These are phyloP conservation scores for Tylopilus balloui DNA, from an alignment of 768 basidiomycete species.

Conservation along the genomic window DNA sequence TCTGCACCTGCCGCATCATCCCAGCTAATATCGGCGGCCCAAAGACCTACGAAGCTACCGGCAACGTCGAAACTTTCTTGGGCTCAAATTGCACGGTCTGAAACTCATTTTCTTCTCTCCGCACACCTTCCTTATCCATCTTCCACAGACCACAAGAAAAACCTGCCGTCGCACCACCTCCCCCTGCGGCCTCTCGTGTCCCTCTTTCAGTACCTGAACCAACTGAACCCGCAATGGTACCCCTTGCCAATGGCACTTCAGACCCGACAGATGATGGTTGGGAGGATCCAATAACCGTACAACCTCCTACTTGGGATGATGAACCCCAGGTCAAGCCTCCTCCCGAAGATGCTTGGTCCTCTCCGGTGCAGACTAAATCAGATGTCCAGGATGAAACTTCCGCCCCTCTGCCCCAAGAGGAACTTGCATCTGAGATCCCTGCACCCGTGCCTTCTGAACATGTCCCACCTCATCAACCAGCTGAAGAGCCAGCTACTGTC, in stretches of 20 bases:
- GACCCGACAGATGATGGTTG: constrained; percentile 43
- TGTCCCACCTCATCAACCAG: constrained; percentile 9
- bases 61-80: constrained; percentile 77
- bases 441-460: constrained; percentile 20
- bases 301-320: constrained; percentile 69
- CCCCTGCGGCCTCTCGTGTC: constrained; percentile 19
- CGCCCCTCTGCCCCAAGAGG: constrained; percentile 26
- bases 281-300: constrained; percentile 72
- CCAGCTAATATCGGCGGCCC: constrained; percentile 13
- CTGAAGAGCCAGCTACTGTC: constrained; percentile 28
- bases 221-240: constrained; percentile 23
- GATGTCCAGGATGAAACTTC: constrained; percentile 20
- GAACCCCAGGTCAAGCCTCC: constrained; percentile 45
- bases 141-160: constrained; percentile 60
- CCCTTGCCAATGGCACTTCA: constrained; percentile 30
- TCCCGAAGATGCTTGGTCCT: constrained; percentile 30
- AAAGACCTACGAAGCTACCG: constrained; percentile 49
- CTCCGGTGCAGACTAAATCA: constrained; percentile 29
- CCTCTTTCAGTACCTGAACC: constrained; percentile 22
- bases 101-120: background rate
- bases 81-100: constrained; percentile 74
- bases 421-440: constrained; percentile 26
- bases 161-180: constrained; percentile 41
- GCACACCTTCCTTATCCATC: constrained; percentile 1
- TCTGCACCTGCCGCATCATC: constrained; percentile 18